These are phyloP conservation scores for Phytopythium helicoides DNA, from an alignment of 352 stramenopile genomes.

Conservation along the genomic window DNA sequence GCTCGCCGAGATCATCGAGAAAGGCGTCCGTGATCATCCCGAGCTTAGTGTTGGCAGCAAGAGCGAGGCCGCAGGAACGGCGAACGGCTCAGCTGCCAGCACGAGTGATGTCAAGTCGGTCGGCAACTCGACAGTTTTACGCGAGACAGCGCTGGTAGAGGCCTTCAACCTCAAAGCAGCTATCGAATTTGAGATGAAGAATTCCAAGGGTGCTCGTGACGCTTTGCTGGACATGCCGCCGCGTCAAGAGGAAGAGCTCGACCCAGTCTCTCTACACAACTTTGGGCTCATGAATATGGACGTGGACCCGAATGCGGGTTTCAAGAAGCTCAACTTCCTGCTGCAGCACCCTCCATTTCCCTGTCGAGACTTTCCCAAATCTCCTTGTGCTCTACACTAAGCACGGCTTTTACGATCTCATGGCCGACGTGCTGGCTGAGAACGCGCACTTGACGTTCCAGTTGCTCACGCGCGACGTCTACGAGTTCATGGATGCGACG, in stretches of 20 bases:
- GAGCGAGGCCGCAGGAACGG: conserved; percentile 71
- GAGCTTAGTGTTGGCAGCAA: conserved; percentile 93
- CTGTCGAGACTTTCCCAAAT: conserved; percentile 95
- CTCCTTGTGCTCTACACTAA: conserved; percentile 94
- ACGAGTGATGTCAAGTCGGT: conserved; percentile 79
- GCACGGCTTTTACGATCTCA: conserved; percentile 94
- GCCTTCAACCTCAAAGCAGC: conserved; percentile 95
- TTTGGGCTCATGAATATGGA: conserved; percentile 94
- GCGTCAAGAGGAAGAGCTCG: conserved; percentile 90
- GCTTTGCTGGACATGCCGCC: conserved; percentile 93
- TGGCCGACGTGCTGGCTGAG: conserved; percentile 93
- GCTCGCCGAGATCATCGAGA: conserved; percentile 94
- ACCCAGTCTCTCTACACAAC: conserved; percentile 90
- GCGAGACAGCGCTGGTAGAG: conserved; percentile 92
- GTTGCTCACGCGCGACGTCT: conserved; percentile 92
- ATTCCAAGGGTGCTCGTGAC: conserved; percentile 80
- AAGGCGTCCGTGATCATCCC: conserved; percentile 88
- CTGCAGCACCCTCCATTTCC: conserved; percentile 93
- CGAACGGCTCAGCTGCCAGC: neutral
- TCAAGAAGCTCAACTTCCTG: conserved; percentile 96
- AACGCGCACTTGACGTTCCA: conserved; percentile 94
- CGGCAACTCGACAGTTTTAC: conserved; percentile 90
- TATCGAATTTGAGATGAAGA: conserved; percentile 95
- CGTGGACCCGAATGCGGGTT: conserved; percentile 89
- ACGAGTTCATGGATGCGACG: conserved; percentile 94